phyloP scores from a whole-genome alignment of 1,284 basidiomycete species.

The Marasmius fiardii region DNA sequence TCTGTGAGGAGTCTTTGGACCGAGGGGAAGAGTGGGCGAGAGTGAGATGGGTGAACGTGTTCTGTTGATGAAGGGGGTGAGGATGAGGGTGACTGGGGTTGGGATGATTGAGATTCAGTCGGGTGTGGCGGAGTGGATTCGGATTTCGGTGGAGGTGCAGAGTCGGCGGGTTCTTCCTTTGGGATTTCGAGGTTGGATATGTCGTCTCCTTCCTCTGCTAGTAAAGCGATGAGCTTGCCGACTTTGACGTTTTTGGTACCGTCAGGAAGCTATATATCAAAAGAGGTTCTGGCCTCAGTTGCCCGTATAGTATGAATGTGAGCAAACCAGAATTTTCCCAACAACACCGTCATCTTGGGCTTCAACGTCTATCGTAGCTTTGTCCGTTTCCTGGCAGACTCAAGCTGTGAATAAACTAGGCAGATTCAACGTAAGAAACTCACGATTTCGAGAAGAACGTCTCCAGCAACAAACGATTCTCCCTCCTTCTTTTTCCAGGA shows the following conservation, averaged over 20 bases:
- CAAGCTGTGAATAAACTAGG: slow-evolving; percentile 7
- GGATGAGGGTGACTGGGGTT: slow-evolving; percentile 24
- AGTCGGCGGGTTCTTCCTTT: slow-evolving; percentile 40
- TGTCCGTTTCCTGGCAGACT: slow-evolving; percentile 91
- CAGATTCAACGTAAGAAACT: no score
- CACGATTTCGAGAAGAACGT: slow-evolving; percentile 93
- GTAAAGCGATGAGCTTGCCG: slow-evolving; percentile 85
- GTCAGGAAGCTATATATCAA: slow-evolving; percentile 56
- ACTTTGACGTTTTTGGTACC: slow-evolving; percentile 87
- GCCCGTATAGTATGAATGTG: background rate
- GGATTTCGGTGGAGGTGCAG: slow-evolving; percentile 21
- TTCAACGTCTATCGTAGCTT: slow-evolving; percentile 99
- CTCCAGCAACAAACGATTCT: slow-evolving; percentile 80
- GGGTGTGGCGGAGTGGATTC: slow-evolving; percentile 20
- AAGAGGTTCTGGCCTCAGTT: background rate
- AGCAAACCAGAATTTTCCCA: slow-evolving; percentile 85
- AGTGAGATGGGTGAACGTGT: slow-evolving; percentile 42
- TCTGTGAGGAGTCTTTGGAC: slow-evolving; percentile 69
- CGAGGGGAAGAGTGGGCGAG: slow-evolving; percentile 73
- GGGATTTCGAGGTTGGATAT: slow-evolving; percentile 82
- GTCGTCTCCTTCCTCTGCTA: slow-evolving; percentile 97
- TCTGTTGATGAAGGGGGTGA: slow-evolving; percentile 25
- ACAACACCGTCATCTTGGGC: slow-evolving; percentile 95
- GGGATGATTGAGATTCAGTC: slow-evolving; percentile 23
- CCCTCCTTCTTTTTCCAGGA: slow-evolving; percentile 93